Evolutionary conservation across 495 filamentous ascomycete genomes (phyloP).

Genomic region (Friedmanniomyces simplex): DNA sequence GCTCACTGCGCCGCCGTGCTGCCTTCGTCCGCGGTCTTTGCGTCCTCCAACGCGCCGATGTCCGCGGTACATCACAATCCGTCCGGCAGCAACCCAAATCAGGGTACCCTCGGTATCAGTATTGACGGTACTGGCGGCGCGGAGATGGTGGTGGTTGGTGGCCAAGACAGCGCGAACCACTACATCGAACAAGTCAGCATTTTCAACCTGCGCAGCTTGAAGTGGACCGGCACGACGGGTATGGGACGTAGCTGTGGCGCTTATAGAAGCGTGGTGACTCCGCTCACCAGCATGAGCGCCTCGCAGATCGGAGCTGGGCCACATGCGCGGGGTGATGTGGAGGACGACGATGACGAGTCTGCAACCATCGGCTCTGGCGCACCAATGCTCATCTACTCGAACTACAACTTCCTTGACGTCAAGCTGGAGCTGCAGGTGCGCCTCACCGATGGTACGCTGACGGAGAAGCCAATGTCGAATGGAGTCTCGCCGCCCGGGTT

Average conservation of each 20-base stretch:
- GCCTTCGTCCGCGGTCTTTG: constrained; percentile 74
- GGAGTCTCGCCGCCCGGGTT: constrained; percentile 80
- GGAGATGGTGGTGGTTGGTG: constrained; percentile 94
- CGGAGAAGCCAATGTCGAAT: constrained; percentile 81
- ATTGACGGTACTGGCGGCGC: constrained; percentile 87
- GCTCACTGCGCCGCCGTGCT: constrained; percentile 93
- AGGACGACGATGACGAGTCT: constrained; percentile 31
- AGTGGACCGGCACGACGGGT: constrained; percentile 80
- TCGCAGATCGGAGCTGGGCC: constrained; percentile 56
- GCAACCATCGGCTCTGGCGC: constrained; percentile 45
- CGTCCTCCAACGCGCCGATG: constrained; percentile 68
- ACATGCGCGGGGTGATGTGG: constrained; percentile 30
- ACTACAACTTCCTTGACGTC: constrained; percentile 96
- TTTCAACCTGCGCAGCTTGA: constrained; percentile 91
- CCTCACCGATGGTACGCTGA: constrained; percentile 68
- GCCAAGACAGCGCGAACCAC: constrained; percentile 93
- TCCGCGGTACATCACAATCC: constrained; percentile 86
- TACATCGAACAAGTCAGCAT: constrained; percentile 98
- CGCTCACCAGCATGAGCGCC: constrained; percentile 57
- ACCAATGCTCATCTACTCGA: constrained; percentile 96
- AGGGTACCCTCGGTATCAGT: constrained; percentile 72
- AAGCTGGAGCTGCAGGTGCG: constrained; percentile 90
- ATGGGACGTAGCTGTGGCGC: constrained; percentile 88
- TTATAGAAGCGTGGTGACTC: constrained; percentile 88
- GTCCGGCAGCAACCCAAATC: constrained; percentile 64